Conservation (phyloP, 2,329 filamentous ascomycete species). For the Diaporthe nobilis region DNA sequence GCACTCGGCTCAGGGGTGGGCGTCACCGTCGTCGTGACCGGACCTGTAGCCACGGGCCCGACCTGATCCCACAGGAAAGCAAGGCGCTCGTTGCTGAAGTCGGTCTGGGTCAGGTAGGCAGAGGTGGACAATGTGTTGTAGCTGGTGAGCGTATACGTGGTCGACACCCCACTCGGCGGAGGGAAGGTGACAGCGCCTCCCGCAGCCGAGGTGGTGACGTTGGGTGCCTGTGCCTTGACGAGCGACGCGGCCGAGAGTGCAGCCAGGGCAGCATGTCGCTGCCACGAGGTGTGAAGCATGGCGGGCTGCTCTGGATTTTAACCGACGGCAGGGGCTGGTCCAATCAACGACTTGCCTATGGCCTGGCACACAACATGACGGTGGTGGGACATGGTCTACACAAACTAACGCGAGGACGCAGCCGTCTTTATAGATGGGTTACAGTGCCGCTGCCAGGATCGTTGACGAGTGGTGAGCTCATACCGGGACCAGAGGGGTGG, state of each 20-base stretch:
- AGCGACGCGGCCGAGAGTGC: neutral
- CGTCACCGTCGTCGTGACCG: constrained; percentile 30
- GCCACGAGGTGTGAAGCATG: neutral
- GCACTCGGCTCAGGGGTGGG: constrained; percentile 15
- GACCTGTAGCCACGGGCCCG: constrained; percentile 27
- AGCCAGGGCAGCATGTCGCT: neutral
- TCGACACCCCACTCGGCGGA: constrained; percentile 5
- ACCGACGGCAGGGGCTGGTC: neutral
- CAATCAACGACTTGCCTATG: neutral
- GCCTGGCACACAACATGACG: constrained; percentile 5
- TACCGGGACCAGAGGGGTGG: neutral
- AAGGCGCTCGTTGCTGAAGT: constrained; percentile 32
- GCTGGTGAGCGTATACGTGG: constrained; percentile 1
- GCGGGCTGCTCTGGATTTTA: neutral
- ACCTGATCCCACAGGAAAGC: constrained; percentile 34
- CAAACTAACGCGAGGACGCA: neutral
- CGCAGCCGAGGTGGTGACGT: neutral
- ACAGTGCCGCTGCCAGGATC: constrained; percentile 8
- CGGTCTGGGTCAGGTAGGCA: constrained; percentile 21
- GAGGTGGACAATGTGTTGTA: neutral
- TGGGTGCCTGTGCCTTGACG: neutral
- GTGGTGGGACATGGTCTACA: neutral
- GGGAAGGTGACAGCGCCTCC: constrained; percentile 1
- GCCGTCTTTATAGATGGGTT: constrained; percentile 17
- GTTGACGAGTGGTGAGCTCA: constrained; percentile 8